Base-by-base conservation (phyloP, 306 rosid genomes). In the Cicer cuneatum region DNA sequence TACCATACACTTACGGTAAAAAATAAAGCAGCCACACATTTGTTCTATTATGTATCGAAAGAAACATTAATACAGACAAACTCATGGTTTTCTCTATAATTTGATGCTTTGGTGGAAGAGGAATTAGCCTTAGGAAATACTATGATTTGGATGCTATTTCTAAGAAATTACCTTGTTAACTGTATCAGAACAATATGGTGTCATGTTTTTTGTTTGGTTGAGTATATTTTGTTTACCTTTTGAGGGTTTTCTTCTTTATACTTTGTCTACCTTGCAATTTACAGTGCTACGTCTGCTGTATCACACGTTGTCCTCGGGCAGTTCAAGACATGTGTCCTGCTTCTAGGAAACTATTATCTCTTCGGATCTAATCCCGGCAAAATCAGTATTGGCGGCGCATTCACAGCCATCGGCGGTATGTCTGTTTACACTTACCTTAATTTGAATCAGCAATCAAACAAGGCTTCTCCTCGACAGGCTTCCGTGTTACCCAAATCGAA, bases 281-380 rank as follows among this genome's bases (percentile, higher is more conserved):
- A 40, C 96, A 94, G 98, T 54, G 97, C 98, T 43, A 94, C 97
- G 37, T 94, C 98, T 21, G 97, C 97, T 1, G 80, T 90, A 10
- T 87, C 96, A 16, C 97, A 94, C 9, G 98, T 94, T 7, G 98
- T 94, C 52, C 98, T 94, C 6, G 97, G 98, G 53, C 97, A 94
- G 84, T 94, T 94, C 37, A 94, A 94, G 87, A 94, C 97, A 15
- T 91, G 98, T n/a, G 86, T 92, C 68, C 86, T 94, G 47, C 97
- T 91, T 77, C 93, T 94, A 0, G 98, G 98, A 74, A 91, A 89
- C 85, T 91, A 74, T 77, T 91, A 84, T 80, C 84, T 94, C 37
- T 91, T 94, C 2, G 89, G 90, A 79, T 85, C 98, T 33, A 90
- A 91, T 79, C 97, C 97, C 2, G 98, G 98, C 21, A 81, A 5